Percentiles rank a stretch among this genome's conserved stretches.
Conservation (phyloP, 371 early-diverging fungal genomes). For the Rhizopus delemar region DNA sequence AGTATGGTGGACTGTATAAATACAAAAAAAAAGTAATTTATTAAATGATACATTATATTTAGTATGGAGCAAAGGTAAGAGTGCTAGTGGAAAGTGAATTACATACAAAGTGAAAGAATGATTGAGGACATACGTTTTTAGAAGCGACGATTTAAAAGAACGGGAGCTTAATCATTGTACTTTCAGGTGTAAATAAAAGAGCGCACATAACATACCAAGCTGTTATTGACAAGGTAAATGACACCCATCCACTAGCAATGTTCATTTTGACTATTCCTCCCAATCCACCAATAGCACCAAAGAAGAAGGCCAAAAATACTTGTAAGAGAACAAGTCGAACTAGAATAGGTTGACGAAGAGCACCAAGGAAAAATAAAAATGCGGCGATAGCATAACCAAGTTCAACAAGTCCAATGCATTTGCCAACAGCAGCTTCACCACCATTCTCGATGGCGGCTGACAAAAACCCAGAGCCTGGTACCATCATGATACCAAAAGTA, state of each 20-base stretch:
- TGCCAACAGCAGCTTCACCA: conserved; percentile 24
- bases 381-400: conserved; percentile 37
- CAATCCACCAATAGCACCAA: conserved; percentile 36
- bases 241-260: conserved; percentile 38
- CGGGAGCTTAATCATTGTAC: conserved; percentile 36
- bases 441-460: conserved; percentile 22
- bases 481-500: conserved; percentile 44
- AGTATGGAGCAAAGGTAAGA: too few species aligned
- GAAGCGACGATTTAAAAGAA: conserved; percentile 23
- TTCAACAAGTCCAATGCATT: conserved; percentile 37
- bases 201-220: conserved; percentile 44
- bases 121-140: background rate
- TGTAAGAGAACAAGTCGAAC: conserved; percentile 35
- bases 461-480: conserved; percentile 36
- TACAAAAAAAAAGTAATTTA: too few species aligned
- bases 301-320: conserved; percentile 43
- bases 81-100: too few species aligned
- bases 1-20: too few species aligned
- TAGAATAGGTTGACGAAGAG: conserved; percentile 38
- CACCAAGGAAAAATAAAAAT: conserved; percentile 38
- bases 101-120: too few species aligned
- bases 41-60: too few species aligned
- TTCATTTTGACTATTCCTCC: conserved; percentile 17
- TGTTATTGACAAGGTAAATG: conserved; percentile 34
- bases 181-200: conserved; percentile 35